Evolutionary conservation across 768 basidiomycete genomes (phyloP).

Genomic region (Pisolithus sp.): DNA sequence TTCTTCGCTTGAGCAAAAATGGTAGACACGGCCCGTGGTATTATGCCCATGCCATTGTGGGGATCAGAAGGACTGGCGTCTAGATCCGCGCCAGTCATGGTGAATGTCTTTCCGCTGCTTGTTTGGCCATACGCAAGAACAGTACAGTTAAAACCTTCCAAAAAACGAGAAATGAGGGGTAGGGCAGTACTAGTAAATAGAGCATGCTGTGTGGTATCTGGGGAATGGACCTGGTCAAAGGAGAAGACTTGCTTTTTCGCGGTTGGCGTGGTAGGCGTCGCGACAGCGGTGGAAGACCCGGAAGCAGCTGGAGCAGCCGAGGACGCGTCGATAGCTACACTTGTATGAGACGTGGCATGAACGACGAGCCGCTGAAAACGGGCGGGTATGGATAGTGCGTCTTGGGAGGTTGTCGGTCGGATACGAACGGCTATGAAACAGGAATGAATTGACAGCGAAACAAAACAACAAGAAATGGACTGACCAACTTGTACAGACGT

Average conservation of each 20-base stretch:
- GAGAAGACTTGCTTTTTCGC: conserved; percentile 81
- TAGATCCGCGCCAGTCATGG: conserved; percentile 94
- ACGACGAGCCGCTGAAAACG: conserved; percentile 91
- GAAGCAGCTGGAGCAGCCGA: conserved; percentile 44
- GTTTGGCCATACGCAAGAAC: conserved; percentile 30
- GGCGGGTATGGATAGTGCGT: conserved; percentile 79
- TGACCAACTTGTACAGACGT: conserved; percentile 92
- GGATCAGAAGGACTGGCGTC: conserved; percentile 82
- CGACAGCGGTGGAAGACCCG: conserved; percentile 43
- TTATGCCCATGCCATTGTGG: conserved; percentile 86
- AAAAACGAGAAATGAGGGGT: conserved; percentile 78
- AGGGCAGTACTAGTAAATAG: conserved; percentile 82
- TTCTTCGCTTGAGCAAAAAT: conserved; percentile 79
- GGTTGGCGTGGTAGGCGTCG: conserved; percentile 41
- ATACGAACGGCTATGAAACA: conserved; percentile 70
- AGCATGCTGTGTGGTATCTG: conserved; percentile 76
- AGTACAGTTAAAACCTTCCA: conserved; percentile 96
- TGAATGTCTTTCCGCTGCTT: conserved; percentile 47
- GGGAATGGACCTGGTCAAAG: conserved; percentile 92
- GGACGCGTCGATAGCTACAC: conserved; percentile 77
- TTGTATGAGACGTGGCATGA: conserved; percentile 64
- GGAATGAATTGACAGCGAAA: not conserved
- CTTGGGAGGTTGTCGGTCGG: conserved; percentile 79
- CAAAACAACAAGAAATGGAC: conserved; percentile 26
- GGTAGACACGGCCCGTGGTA: conserved; percentile 85